Percentiles rank a stretch among this genome's conserved stretches.
These are phyloP conservation scores for Cantharellus anzutake DNA, from an alignment of 768 basidiomycete species.

Conservation along the genomic window DNA sequence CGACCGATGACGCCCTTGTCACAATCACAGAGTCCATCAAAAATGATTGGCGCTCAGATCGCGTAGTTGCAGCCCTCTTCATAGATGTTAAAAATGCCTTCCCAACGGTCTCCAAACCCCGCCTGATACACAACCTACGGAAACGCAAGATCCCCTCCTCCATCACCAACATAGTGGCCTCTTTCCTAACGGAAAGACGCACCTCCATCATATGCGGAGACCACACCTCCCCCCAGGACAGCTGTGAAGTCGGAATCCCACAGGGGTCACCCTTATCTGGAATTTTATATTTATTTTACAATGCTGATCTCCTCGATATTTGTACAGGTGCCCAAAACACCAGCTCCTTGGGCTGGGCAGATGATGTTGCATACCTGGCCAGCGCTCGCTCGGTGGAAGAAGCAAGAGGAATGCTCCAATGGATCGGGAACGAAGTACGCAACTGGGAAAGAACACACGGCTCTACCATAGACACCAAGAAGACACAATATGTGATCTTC, in stretches of 20 bases:
- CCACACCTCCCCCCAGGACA: not conserved
- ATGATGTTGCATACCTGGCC: conserved; percentile 4
- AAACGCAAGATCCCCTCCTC: not conserved
- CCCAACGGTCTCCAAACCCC: conserved; percentile 3
- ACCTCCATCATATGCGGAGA: conserved; percentile 4
- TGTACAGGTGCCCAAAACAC: no score
- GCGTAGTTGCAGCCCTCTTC: not conserved
- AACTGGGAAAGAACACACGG: not conserved
- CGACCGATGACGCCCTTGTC: not conserved
- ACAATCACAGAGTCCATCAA: not conserved
- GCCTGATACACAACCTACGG: conserved; percentile 8
- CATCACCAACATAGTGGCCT: not conserved
- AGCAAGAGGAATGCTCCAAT: not conserved
- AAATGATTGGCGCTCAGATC: not conserved
- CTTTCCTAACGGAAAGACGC: conserved; percentile 3
- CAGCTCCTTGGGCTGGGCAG: conserved; percentile 1
- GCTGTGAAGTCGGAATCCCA: conserved; percentile 1
- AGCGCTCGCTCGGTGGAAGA: not conserved
- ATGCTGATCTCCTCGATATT: conserved; percentile 6
- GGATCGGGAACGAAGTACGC: not conserved
- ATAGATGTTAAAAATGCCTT: conserved; percentile 6
- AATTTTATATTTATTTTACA: conserved; percentile 11
- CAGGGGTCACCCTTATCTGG: conserved; percentile 10
- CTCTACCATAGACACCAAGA: conserved; percentile 2
- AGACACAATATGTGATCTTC: conserved; percentile 1